A percentile compares a stretch with the other conserved stretches of the same genome.
These are phyloP conservation scores for Sophora flavescens DNA, from an alignment of 306 rosid species.

Conservation along the genomic window DNA sequence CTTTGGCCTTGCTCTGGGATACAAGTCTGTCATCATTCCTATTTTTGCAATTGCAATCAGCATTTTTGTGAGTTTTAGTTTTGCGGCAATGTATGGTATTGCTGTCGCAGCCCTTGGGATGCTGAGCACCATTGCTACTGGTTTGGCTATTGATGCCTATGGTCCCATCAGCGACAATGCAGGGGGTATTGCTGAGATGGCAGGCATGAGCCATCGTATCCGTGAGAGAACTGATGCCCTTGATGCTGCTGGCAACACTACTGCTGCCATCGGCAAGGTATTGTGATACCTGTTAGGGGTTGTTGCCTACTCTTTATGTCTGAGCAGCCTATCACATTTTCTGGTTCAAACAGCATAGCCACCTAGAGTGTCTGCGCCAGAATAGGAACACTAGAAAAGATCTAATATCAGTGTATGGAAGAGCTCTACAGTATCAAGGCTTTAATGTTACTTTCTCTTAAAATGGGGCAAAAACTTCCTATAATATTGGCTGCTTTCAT, in stretches of 20 bases:
- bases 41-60: constrained; percentile 75
- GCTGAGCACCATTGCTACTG: constrained; percentile 83
- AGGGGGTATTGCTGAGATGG: constrained; percentile 87
- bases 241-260: constrained; percentile 84
- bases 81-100: constrained; percentile 82
- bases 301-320: neutral
- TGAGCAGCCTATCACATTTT: neutral
- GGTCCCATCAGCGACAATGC: constrained; percentile 86
- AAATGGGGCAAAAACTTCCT: neutral
- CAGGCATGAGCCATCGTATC: constrained; percentile 83
- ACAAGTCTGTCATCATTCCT: constrained; percentile 76
- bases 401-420: neutral
- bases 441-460: neutral
- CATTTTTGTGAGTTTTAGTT: constrained; percentile 77
- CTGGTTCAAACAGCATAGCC: neutral
- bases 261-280: constrained; percentile 87
- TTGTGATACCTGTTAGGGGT: neutral
- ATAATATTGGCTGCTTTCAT: neutral
- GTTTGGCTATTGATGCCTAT: constrained; percentile 78
- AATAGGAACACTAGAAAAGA: neutral
- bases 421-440: neutral
- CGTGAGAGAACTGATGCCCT: constrained; percentile 88
- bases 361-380: neutral
- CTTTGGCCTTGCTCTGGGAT: constrained; percentile 82
- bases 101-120: constrained; percentile 83